Evolutionary conservation across 345 rosid species (phyloP).

Genomic region (Euclidium syriacum): DNA sequence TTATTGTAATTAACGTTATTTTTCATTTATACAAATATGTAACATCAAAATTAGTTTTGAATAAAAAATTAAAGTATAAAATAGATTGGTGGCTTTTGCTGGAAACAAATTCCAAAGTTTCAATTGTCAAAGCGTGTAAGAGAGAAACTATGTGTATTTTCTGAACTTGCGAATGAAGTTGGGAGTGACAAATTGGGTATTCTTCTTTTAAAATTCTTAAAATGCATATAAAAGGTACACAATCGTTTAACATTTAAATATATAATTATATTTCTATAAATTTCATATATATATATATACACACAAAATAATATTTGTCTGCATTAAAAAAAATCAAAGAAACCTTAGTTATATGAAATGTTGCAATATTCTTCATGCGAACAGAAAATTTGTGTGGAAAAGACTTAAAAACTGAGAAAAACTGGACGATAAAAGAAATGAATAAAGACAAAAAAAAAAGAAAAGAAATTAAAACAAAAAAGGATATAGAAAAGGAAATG

Average conservation of each 20-base stretch:
- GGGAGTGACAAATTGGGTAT: not conserved
- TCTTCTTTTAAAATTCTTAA: not conserved
- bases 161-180: slow-evolving; percentile 17
- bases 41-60: not conserved
- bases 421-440: not conserved
- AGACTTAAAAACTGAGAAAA: not conserved
- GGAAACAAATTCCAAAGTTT: not conserved
- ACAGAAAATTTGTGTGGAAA: not conserved
- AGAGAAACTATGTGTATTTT: slow-evolving; percentile 2
- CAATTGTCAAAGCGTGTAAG: slow-evolving; percentile 15
- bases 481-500: slow-evolving; percentile 22
- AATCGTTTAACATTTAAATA: not conserved
- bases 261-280: too few relatives aligned
- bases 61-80: not conserved
- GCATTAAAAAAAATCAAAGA: not conserved
- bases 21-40: not conserved
- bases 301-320: not conserved
- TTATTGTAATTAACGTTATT: not conserved
- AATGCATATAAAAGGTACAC: not conserved
- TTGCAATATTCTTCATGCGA: not conserved
- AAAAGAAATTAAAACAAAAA: slow-evolving; percentile 10
- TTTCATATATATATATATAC: not conserved
- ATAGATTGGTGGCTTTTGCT: not conserved
- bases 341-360: not conserved
- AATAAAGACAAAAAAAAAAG: slow-evolving; percentile 18